Percentiles rank a stretch among this genome's conserved stretches.
These are phyloP conservation scores for Neurospora tetraspora DNA, from an alignment of 495 filamentous ascomycete species.

Conservation along the genomic window DNA sequence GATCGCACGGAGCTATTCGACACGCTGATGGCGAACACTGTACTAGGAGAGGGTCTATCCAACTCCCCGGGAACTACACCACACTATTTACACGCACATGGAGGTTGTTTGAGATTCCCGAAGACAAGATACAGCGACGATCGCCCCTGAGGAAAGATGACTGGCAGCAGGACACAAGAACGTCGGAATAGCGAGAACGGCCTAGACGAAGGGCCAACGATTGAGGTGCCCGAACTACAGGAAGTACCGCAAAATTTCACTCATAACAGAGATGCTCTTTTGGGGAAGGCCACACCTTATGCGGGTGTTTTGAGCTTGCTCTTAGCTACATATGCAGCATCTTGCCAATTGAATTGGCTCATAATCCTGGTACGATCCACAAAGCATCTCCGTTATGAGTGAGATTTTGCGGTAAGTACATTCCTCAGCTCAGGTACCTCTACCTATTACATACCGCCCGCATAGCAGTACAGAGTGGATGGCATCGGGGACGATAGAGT, in stretches of 20 bases:
- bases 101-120: background rate
- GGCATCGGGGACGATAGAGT: slow-evolving; percentile 6
- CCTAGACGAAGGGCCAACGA: background rate
- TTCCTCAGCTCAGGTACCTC: slow-evolving; percentile 5
- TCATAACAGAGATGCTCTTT: too few species aligned
- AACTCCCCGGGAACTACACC: background rate
- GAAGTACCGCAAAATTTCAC: too few species aligned
- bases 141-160: background rate
- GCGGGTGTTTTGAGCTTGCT: too few species aligned
- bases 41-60: background rate
- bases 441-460: slow-evolving; percentile 2
- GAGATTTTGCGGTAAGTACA: too few species aligned
- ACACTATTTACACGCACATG: background rate
- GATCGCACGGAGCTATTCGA: background rate
- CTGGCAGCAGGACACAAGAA: background rate
- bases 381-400: too few species aligned
- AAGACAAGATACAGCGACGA: background rate
- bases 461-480: background rate
- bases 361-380: too few species aligned
- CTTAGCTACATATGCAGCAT: too few species aligned
- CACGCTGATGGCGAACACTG: background rate
- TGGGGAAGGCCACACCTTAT: too few species aligned
- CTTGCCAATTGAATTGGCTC: too few species aligned
- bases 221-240: background rate
- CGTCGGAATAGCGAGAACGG: slow-evolving; percentile 6